Percentiles rank a stretch among this genome's conserved stretches.
Conservation (phyloP, 169 alveolate genomes). For the Plasmodium coatneyi region DNA sequence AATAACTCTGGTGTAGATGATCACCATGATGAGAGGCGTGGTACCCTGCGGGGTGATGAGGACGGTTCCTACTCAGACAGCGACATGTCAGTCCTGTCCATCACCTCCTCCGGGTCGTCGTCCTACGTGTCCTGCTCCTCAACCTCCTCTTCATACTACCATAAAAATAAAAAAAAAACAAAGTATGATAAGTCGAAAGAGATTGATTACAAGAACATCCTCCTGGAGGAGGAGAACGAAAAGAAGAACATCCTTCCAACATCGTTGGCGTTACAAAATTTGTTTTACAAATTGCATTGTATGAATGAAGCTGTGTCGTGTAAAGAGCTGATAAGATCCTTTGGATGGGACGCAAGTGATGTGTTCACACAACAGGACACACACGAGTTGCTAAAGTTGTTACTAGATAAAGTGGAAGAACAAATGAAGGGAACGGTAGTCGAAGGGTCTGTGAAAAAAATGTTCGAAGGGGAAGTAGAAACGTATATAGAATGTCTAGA, state of each 20-base stretch:
- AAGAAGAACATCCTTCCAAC: constrained; percentile 86
- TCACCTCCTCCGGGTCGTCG: constrained; percentile 65
- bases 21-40: neutral
- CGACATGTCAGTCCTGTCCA: constrained; percentile 45
- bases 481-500: constrained; percentile 95
- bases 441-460: constrained; percentile 94
- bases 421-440: constrained; percentile 96
- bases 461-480: constrained; percentile 96
- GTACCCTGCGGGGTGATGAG: constrained; percentile 14
- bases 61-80: constrained; percentile 31
- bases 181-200: constrained; percentile 77
- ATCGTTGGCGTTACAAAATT: constrained; percentile 92
- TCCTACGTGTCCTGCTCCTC: constrained; percentile 50
- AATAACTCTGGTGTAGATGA: neutral
- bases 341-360: constrained; percentile 97
- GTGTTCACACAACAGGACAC: constrained; percentile 98
- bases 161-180: constrained; percentile 35
- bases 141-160: constrained; percentile 43
- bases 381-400: constrained; percentile 94
- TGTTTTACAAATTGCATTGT: constrained; percentile 93
- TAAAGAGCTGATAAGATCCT: constrained; percentile 92
- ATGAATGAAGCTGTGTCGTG: constrained; percentile 92
- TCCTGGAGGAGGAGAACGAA: constrained; percentile 88
- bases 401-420: constrained; percentile 96
- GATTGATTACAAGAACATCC: constrained; percentile 79